A percentile compares a stretch with the other conserved stretches of the same genome.
phyloP scores from a whole-genome alignment of 2,329 filamentous ascomycete genomes.

The Aspergillus glaucus region DNA sequence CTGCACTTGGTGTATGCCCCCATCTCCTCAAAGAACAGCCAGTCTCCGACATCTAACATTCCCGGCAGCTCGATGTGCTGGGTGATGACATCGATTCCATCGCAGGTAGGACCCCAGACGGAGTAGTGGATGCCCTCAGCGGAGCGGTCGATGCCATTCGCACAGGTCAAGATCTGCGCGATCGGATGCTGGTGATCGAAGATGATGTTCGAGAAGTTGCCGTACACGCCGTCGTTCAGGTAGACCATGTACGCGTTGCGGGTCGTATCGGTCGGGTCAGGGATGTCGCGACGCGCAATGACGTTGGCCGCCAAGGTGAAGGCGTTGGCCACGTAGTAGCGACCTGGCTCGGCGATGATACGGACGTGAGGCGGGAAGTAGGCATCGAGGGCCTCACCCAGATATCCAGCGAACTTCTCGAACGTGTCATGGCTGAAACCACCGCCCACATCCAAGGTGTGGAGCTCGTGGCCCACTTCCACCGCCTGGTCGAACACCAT shows the following conservation, averaged over 20 bases:
- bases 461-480: conserved; percentile 69
- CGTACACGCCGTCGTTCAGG: conserved; percentile 94
- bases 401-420: conserved; percentile 76
- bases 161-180: conserved; percentile 70
- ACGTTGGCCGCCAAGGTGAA: conserved; percentile 95
- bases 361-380: conserved; percentile 80
- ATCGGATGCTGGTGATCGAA: conserved; percentile 94
- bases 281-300: conserved; percentile 86
- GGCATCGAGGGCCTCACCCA: conserved; percentile 72
- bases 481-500: conserved; percentile 80
- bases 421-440: conserved; percentile 90
- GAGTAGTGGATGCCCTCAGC: conserved; percentile 67
- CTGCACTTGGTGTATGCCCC: conserved; percentile 98
- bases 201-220: conserved; percentile 98
- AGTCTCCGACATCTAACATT: conserved; percentile 84
- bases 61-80: conserved; percentile 71
- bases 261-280: conserved; percentile 52
- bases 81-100: conserved; percentile 92
- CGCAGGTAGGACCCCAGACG: conserved; percentile 96
- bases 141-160: conserved; percentile 51
- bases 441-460: conserved; percentile 87
- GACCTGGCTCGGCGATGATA: conserved; percentile 91
- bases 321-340: conserved; percentile 88
- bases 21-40: conserved; percentile 99
- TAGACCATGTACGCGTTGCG: conserved; percentile 82